Base-by-base conservation (phyloP, 176 grass and related monocot species). In the Lolium rigidum region DNA sequence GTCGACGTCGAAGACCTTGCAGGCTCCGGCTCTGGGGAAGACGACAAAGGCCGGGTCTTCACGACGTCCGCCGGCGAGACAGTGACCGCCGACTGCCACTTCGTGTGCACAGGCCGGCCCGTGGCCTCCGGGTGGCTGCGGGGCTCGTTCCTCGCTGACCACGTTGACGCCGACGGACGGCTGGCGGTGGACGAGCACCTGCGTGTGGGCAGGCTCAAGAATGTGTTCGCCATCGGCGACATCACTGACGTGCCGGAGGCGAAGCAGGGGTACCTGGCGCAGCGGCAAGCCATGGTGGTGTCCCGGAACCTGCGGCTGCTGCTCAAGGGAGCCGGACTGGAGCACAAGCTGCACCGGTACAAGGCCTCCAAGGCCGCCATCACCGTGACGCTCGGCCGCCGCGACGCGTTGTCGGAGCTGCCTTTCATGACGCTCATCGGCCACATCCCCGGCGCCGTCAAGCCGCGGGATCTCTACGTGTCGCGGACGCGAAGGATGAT, bases 191-290 rank as follows among this genome's bases (percentile, higher is more conserved):
- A 93, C 44, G 86, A 91, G 31, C 60, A 96, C 80, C 80, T 93
- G 0, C 78, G 84, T 10, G 84, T 93, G 7, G 87, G 87, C 11
- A 84, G 74, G 52, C 13, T 44, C 2, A 80, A 70, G 76, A 95
- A 95, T 49, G 85, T 93, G 51, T 95, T 95, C 82, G 91, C 91
- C 74, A 21, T 93, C 22, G 91, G 94, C 28, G 94, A 93, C 79
- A 88, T 95, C 70, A 90, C 78, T 0, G 74, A 93, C 66, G 71
- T 91, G 73, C 56, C 88, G 37, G 94, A 97, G 47, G 78, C 65
- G 11, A 94, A 97, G 74, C 94, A 92, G 46, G 94, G 94, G 0
- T 56, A 89, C 77, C 80, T 92, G 0, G 91, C 91, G 35, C 91
- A 96, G 58, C 61, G 83, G 62, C 94, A 96, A 20, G 89, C 94